Conservation (phyloP, 495 filamentous ascomycete species). For the Daldinia bambusicola region DNA sequence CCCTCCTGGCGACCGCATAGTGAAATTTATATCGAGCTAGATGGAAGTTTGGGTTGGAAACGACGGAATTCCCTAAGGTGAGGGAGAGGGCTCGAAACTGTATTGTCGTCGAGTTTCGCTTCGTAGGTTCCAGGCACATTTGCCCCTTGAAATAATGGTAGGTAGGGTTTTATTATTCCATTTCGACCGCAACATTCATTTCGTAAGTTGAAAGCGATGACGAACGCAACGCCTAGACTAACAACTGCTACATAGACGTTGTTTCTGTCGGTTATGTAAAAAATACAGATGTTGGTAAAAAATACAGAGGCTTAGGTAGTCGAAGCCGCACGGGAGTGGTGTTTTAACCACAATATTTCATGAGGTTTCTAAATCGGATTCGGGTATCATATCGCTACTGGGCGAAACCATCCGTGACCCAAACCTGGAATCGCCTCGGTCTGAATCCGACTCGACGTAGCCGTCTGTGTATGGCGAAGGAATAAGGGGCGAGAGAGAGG, state of each 20-base stretch:
- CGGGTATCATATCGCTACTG: slow-evolving; percentile 38
- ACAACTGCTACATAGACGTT: background rate
- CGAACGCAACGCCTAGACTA: background rate
- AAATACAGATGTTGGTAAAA: background rate
- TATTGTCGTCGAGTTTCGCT: too few species aligned
- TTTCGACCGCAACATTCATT: too few species aligned
- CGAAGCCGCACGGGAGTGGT: background rate
- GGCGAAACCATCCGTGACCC: slow-evolving; percentile 37
- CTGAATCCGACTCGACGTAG: slow-evolving; percentile 42
- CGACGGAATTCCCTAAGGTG: too few species aligned
- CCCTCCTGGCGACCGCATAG: background rate
- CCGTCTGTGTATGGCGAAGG: slow-evolving; percentile 34
- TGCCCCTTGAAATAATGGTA: too few species aligned
- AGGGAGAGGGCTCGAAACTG: too few species aligned
- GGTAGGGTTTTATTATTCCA: too few species aligned
- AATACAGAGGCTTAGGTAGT: background rate
- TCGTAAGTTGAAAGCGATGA: too few species aligned
- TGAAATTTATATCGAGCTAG: too few species aligned
- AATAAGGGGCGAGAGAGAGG: slow-evolving; percentile 27
- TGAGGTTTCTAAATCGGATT: slow-evolving; percentile 35
- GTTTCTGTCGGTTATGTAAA: background rate
- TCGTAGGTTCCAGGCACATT: too few species aligned
- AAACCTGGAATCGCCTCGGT: slow-evolving; percentile 37
- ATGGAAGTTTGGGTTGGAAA: too few species aligned
- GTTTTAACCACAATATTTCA: slow-evolving; percentile 4